Evolutionary conservation across 768 basidiomycete genomes (phyloP), one percentile per base, ranked within the genome.

Genomic region (Exidia glandulosa): DNA sequence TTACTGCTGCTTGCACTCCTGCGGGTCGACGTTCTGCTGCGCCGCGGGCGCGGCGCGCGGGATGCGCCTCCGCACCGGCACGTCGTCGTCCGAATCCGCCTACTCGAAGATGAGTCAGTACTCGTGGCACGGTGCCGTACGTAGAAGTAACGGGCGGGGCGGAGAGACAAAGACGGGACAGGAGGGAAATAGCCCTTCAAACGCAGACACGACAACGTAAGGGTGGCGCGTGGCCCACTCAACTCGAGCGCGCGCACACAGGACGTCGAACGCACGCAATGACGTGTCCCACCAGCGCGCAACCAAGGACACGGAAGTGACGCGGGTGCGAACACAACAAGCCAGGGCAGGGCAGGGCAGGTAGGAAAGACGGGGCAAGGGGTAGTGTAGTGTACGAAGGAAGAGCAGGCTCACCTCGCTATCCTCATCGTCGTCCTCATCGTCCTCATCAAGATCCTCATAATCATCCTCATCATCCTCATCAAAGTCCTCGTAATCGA

Each of bases 1-100:
- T n/a, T 74, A 94, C 85, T 94, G 91, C 71, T 93, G 88, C 77
- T 92, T 91, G 80, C 92, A 94, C 71, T 94, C 92, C 69, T 91
- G 86, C 1, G 89, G 83, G 69, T 89, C 85, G 59, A 79, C 79
- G 65, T 80, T 80, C 56, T 36, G 47, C 60, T 34, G 71, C 67
- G n/a, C 71, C 72, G 52, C 72, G 78, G 7, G 71, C 74, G 41
- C 65, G 32, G 68, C 64, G 7, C 74, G 77, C 63, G 79, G 79
- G 27, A 72, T 81, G 59, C 83, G 81, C 60, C 82, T 78, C 66
- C 80, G 79, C 57, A 78, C 76, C 16, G 85, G 82, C 56, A 79
- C 73, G 23, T 88, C 86, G 16, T 74, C 81, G 25, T 90, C 89
- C 19, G 83, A 85, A 57, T 88, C 87, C 29, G 87, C 85, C 80